Base-by-base conservation (phyloP, 805 yeast species). In the Nakazawaea wickerhamii region DNA sequence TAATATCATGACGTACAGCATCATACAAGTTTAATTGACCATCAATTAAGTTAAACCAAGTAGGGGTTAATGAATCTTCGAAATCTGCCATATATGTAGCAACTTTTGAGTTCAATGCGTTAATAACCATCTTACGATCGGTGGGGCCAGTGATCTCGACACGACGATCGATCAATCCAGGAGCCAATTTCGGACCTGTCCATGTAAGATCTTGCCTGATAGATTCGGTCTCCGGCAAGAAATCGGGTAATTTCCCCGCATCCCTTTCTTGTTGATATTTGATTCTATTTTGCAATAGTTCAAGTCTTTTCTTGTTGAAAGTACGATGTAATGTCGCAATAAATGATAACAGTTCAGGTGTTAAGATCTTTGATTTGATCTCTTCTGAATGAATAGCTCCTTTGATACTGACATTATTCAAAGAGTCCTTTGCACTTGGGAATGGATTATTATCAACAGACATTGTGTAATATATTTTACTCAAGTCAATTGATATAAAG, bases 101-200 rank as follows among this genome's bases (percentile, higher is more conserved):
- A 36, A 81, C 87, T 34, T 70, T 70, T 13, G 85, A 71, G 64
- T 80, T 80, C 55, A 80, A 71, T 28, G 87, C 87, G 51, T 80
- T 80, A 65, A 80, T 79, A 45, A 80, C 85, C 87, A 80, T 80
- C 60, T 80, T 80, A 48, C 86, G 70, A 61, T 80, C 87, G 36
- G 85, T 78, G 36, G 87, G 87, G 30, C 88, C 88, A 38, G 87
- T 81, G 63, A 81, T 81, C 60, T 81, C 87, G 44, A 79, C 85
- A 52, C 87, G 71, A 57, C 87, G 73, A 69, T 81, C 87, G 55
- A 70, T 75, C 45, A 80, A 70, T 17, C 87, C 87, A 15, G 76
- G 78, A 33, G 81, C 85, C 46, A 79, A 77, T 35, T 77, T 71
- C 20, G 87, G 82, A 26, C 86, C 87, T 47, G 76, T 77, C 87